A percentile compares a stretch with the other conserved stretches of the same genome.
These are phyloP conservation scores for Aaosphaeria pasadenensis DNA, from an alignment of 2,329 filamentous ascomycete genomes.

Conservation along the genomic window DNA sequence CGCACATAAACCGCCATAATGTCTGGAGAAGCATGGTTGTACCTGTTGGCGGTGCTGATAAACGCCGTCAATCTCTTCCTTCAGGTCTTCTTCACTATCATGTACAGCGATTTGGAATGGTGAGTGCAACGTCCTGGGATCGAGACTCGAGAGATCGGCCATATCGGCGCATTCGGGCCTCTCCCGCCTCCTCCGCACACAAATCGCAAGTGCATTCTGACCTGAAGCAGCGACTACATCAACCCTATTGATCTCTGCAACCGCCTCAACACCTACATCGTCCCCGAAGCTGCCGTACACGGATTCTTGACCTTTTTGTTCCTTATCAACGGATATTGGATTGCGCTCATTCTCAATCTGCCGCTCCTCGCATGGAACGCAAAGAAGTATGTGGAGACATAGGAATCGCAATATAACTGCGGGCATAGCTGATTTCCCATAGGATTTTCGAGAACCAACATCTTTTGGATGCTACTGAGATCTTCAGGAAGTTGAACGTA, in stretches of 20 bases:
- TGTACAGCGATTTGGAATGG: slow-evolving; percentile 99
- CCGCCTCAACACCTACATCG: slow-evolving; percentile 98
- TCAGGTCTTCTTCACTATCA: slow-evolving; percentile 99
- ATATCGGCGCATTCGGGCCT: background rate
- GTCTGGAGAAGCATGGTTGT: slow-evolving; percentile 98
- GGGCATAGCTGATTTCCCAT: slow-evolving; percentile 29
- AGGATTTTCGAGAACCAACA: slow-evolving; percentile 98
- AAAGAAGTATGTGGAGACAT: slow-evolving; percentile 78
- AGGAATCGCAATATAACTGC: background rate
- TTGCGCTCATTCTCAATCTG: slow-evolving; percentile 86
- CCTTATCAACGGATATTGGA: slow-evolving; percentile 98
- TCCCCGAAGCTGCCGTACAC: slow-evolving; percentile 96
- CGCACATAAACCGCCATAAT: slow-evolving; percentile 53
- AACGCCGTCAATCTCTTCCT: slow-evolving; percentile 99
- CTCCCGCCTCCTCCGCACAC: background rate
- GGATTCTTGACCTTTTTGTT: slow-evolving; percentile 94
- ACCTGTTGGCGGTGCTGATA: slow-evolving; percentile 95
- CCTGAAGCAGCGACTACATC: slow-evolving; percentile 81
- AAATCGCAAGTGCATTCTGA: slow-evolving; percentile 7
- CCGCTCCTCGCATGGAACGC: slow-evolving; percentile 90
- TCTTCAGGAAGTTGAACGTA: slow-evolving; percentile 97
- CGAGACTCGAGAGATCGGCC: background rate
- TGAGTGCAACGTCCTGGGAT: slow-evolving; percentile 47
- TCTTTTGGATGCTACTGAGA: slow-evolving; percentile 94
- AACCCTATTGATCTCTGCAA: slow-evolving; percentile 99